Conservation (phyloP, 306 rosid genomes). For the Gynostemma pentaphyllum region DNA sequence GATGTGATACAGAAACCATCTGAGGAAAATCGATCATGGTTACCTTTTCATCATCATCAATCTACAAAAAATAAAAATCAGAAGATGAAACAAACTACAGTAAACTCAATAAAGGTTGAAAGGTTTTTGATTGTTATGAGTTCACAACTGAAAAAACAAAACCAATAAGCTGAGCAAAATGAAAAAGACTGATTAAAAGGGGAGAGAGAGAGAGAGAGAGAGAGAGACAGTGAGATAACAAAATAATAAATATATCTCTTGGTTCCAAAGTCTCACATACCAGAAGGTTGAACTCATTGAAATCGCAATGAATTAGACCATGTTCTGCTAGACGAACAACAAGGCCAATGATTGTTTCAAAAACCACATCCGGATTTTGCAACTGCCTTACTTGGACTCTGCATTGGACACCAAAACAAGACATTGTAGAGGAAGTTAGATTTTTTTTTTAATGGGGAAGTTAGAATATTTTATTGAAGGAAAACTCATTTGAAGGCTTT, state of each 20-base stretch:
- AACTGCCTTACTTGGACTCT: conserved; percentile 88
- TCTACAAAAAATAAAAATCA: conserved; percentile 28
- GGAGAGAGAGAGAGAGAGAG: neutral
- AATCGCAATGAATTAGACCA: conserved; percentile 95
- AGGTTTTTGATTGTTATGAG: neutral
- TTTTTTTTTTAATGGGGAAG: no score
- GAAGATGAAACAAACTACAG: neutral
- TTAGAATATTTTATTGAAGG: no score
- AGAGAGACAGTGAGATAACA: neutral
- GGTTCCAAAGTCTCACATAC: conserved; percentile 24
- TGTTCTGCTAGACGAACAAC: conserved; percentile 79
- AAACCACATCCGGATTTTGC: conserved; percentile 69
- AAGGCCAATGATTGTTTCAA: conserved; percentile 61
- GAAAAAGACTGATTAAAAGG: no score
- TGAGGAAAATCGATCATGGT: conserved; percentile 94
- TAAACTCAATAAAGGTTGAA: conserved; percentile 11
- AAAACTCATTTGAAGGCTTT: no score
- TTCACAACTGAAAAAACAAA: neutral
- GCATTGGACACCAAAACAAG: conserved; percentile 18
- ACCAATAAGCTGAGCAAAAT: neutral
- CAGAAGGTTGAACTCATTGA: conserved; percentile 89
- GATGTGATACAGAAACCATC: conserved; percentile 87
- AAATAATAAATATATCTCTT: neutral
- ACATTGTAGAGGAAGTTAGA: no score
- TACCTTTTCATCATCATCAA: conserved; percentile 68